Evolutionary conservation across 2,329 filamentous ascomycete genomes (phyloP), one percentile per base, ranked within the genome.

Genomic region (Xylariaceae sp.): DNA sequence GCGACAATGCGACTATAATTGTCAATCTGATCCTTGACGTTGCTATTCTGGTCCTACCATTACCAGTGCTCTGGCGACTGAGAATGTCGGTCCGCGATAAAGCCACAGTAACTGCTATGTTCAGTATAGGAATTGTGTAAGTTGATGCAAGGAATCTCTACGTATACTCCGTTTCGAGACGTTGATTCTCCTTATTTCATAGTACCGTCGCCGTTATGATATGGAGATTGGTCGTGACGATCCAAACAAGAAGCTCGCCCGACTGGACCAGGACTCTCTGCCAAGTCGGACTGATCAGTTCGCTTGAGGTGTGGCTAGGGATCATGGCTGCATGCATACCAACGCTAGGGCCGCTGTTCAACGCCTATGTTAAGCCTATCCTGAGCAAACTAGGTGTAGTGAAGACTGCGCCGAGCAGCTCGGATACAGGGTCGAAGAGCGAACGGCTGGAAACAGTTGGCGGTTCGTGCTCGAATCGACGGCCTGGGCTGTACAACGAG

Each of bases 271-370:
- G 33, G 4, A 47, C 55, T 20, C 66, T 54, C 64, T 55, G 67
- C 58, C 52, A 69, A 32, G 73, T 76, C 27, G 70, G 70, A 10
- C 50, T 73, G 9, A 65, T 72, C 29, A 71, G 71, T 35, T 67
- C 70, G 27, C 66, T 72, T 23, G 75, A 77, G 59, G 63, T 74
- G 5, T 68, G 70, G 26, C 60, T 76, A 10, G 74, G 73, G 30
- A 70, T 78, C 42, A 72, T 76, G 55, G 70, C 70, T 4, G 73
- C 74, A 1, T 75, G 73, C 50, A 71, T 76, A 3, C 76, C 75
- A 4, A 75, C 74, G 1, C 65, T 77, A 13, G 74, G 74, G 13
- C 72, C 72, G 11, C 64, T 77, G 10, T 65, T 75, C 39, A 58
- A 60, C 20, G 41, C 51, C 16, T 47, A 56, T 11, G 4, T 60